Evolutionary conservation across 768 basidiomycete species (phyloP).

Genomic region (Boletus sp.): DNA sequence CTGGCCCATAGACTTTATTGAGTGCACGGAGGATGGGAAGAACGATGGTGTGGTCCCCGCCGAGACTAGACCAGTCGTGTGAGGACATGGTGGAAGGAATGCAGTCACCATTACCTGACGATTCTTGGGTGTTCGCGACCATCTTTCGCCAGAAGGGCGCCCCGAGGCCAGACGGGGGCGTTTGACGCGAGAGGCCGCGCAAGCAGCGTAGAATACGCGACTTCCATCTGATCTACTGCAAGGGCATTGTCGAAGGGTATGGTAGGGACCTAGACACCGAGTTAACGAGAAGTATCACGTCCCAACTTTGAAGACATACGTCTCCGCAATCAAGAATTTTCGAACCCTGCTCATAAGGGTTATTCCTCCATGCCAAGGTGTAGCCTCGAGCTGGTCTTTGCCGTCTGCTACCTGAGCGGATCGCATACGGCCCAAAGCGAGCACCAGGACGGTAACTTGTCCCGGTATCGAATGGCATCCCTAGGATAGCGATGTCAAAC

Average conservation of each 20-base stretch:
- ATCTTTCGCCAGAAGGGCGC: constrained; percentile 48
- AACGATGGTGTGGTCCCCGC: constrained; percentile 88
- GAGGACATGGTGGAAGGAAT: background rate
- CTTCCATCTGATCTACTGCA: constrained; percentile 84
- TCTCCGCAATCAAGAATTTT: constrained; percentile 84
- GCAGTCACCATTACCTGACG: constrained; percentile 44
- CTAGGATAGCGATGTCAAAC: constrained; percentile 69
- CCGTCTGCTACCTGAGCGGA: constrained; percentile 74
- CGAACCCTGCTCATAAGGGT: constrained; percentile 57
- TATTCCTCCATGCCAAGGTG: constrained; percentile 67
- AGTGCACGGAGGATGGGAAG: constrained; percentile 82
- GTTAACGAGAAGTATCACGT: background rate
- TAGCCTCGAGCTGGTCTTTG: constrained; percentile 62
- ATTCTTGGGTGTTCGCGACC: constrained; percentile 71
- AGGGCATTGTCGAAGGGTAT: constrained; percentile 80
- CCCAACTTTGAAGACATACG: constrained; percentile 35
- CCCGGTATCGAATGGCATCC: constrained; percentile 76
- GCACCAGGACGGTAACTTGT: constrained; percentile 62
- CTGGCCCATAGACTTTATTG: constrained; percentile 75
- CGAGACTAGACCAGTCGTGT: constrained; percentile 38
- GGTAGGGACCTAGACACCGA: constrained; percentile 57
- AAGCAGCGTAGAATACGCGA: constrained; percentile 77
- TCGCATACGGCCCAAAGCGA: constrained; percentile 84
- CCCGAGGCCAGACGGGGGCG: constrained; percentile 21
- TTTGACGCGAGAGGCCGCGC: constrained; percentile 45